Conservation (phyloP, 352 stramenopile species). For the Phytophthora citricola region DNA sequence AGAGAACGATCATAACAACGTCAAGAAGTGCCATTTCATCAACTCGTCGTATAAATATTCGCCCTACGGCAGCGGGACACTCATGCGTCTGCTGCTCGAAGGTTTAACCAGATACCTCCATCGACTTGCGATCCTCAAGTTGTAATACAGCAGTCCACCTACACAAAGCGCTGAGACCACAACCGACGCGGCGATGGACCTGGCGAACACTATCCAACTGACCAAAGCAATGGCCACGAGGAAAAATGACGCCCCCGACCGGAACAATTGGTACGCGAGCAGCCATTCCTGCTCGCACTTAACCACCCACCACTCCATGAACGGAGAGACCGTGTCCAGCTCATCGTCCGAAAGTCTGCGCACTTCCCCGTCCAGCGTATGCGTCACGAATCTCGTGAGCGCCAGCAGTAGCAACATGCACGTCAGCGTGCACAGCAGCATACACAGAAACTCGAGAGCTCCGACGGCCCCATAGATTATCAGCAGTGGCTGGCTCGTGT, state of each 20-base stretch:
- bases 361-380: conserved; percentile 81
- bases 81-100: conserved; percentile 29
- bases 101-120: conserved; percentile 82
- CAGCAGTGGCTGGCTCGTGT: conserved; percentile 60
- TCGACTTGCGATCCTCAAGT: conserved; percentile 67
- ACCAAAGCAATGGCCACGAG: conserved; percentile 62
- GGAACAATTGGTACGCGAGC: conserved; percentile 75
- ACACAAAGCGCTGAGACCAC: conserved; percentile 62
- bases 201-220: conserved; percentile 68
- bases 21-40: conserved; percentile 27
- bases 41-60: conserved; percentile 19
- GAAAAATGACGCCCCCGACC: conserved; percentile 64
- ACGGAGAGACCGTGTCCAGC: conserved; percentile 75
- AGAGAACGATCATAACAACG: conserved; percentile 28
- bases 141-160: conserved; percentile 64
- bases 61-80: conserved; percentile 28
- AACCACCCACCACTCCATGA: conserved; percentile 70
- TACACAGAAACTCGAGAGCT: conserved; percentile 75
- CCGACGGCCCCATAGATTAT: conserved; percentile 66
- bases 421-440: conserved; percentile 76
- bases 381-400: conserved; percentile 77
- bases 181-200: conserved; percentile 44
- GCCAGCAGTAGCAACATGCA: conserved; percentile 77
- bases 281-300: conserved; percentile 82
- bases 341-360: conserved; percentile 53